Evolutionary conservation across 106 monocot species (phyloP).

Genomic region (Hemerocallis citrina): DNA sequence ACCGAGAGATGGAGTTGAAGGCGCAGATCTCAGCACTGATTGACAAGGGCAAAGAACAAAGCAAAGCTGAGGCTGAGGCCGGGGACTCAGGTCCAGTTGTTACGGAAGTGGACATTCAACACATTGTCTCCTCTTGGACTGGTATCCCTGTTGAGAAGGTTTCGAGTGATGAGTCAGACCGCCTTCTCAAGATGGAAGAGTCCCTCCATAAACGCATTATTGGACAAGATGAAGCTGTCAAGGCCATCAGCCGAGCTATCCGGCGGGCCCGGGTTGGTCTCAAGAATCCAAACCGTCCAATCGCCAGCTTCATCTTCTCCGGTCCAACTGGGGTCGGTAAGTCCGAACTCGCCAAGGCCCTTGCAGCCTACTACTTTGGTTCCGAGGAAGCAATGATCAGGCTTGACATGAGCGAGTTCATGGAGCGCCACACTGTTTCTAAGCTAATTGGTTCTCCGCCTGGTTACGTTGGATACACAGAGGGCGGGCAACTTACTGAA

Average conservation of each 20-base stretch:
- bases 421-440: conserved; percentile 15
- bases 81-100: conserved; percentile 46
- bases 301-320: conserved; percentile 18
- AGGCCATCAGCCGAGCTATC: conserved; percentile 67
- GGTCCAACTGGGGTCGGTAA: conserved; percentile 17
- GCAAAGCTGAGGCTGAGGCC: conserved; percentile 55
- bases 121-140: conserved; percentile 73
- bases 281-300: conserved; percentile 54
- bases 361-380: conserved; percentile 8
- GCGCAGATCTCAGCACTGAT: conserved; percentile 56
- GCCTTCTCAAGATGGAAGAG: conserved; percentile 74
- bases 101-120: conserved; percentile 69
- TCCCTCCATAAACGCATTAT: conserved; percentile 64
- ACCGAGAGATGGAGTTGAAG: conserved; percentile 62
- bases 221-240: conserved; percentile 73
- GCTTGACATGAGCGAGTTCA: conserved; percentile 18
- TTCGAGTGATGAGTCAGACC: conserved; percentile 61
- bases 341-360: conserved; percentile 14
- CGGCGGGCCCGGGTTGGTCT: conserved; percentile 77
- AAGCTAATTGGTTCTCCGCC: conserved; percentile 12
- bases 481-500: conserved; percentile 15
- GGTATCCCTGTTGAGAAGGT: conserved; percentile 77
- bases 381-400: conserved; percentile 15
- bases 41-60: conserved; percentile 59
- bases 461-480: conserved; percentile 13